Evolutionary conservation across 164 flowering plant species (phyloP).

Genomic region (Sedum album): DNA sequence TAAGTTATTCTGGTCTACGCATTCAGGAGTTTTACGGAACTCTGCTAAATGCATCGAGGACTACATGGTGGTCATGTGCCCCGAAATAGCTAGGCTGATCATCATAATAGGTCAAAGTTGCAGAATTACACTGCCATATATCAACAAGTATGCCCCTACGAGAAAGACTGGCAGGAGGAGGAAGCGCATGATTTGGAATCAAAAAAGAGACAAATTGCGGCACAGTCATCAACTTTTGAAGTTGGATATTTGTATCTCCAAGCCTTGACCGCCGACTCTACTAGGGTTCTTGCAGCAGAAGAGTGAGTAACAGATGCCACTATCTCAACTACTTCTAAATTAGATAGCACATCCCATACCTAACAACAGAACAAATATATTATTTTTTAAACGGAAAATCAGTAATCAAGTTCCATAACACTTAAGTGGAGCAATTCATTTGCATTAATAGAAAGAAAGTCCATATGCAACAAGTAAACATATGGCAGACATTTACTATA

Average conservation of each 20-base stretch:
- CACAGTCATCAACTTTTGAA: slow-evolving; percentile 9
- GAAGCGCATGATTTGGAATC: slow-evolving; percentile 1
- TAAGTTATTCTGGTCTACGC: neutral
- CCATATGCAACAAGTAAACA: neutral
- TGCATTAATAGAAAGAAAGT: too few species aligned
- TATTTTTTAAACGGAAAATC: neutral
- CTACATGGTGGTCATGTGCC: too few species aligned
- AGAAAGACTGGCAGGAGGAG: neutral
- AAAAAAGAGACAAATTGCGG: slow-evolving; percentile 23
- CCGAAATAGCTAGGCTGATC: neutral
- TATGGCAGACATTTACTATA: neutral
- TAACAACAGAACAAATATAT: neutral
- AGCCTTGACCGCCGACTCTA: slow-evolving; percentile 16
- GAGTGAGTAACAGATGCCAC: slow-evolving; percentile 18
- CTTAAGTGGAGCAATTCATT: neutral
- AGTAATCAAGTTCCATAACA: neutral
- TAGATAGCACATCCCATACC: slow-evolving; percentile 28
- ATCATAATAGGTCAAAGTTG: neutral
- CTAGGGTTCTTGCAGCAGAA: slow-evolving; percentile 17
- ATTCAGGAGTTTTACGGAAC: neutral
- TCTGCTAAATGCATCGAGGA: neutral
- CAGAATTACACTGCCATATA: neutral
- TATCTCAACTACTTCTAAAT: slow-evolving; percentile 21
- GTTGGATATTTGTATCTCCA: slow-evolving; percentile 19
- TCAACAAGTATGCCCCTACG: neutral